Evolutionary conservation across 1,284 basidiomycete species (phyloP).

Genomic region (Vanrija sp.): DNA sequence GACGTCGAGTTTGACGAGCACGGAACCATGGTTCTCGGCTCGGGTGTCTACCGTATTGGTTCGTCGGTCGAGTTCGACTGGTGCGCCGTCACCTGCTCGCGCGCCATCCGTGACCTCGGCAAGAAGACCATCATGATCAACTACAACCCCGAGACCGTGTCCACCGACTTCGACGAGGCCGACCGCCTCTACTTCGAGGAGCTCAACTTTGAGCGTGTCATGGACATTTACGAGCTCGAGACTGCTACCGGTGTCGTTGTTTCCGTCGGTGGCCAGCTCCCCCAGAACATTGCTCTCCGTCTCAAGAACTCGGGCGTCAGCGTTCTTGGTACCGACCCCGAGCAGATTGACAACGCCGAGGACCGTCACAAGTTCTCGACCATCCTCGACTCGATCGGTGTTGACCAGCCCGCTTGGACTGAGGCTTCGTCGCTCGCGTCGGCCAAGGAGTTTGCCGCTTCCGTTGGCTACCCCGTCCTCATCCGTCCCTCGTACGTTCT

Average conservation of each 20-base stretch:
- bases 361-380: conserved; percentile 99
- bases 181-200: conserved; percentile 99
- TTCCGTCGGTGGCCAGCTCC: conserved; percentile 94
- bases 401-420: conserved; percentile 96
- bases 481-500: conserved; percentile 97
- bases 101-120: conserved; percentile 85
- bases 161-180: conserved; percentile 98
- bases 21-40: conserved; percentile 98
- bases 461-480: conserved; percentile 88
- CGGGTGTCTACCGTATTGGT: conserved; percentile 97
- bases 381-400: conserved; percentile 87
- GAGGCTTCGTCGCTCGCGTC: conserved; percentile 85
- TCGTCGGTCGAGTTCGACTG: conserved; percentile 99
- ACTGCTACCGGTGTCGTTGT: conserved; percentile 89
- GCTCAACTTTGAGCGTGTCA: conserved; percentile 93
- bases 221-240: conserved; percentile 99
- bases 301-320: conserved; percentile 87
- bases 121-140: conserved; percentile 99
- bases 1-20: conserved; percentile 95
- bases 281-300: conserved; percentile 96
- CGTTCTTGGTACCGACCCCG: conserved; percentile 93
- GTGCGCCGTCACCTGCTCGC: conserved; percentile 97
- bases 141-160: conserved; percentile 99
- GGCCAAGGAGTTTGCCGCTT: conserved; percentile 85
- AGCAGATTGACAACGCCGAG: conserved; percentile 94